phyloP scores from a whole-genome alignment of 768 basidiomycete species.

The Tulasnella sp. region DNA sequence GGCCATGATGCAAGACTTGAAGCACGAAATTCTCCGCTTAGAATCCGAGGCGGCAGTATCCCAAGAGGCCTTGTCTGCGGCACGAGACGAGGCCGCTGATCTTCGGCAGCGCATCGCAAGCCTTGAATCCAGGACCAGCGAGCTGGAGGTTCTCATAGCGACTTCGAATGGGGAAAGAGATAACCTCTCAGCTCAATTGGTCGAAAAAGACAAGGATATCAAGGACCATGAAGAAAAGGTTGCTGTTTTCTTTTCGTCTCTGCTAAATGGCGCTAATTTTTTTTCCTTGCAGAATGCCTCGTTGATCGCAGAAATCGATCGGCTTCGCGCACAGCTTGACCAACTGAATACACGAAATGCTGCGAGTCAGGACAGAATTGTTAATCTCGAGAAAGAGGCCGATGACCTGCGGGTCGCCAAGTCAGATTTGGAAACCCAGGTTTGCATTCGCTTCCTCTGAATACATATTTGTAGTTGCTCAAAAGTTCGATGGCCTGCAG shows the following conservation, averaged over 20 bases:
- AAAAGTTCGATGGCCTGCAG: background rate
- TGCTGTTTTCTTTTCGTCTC: background rate
- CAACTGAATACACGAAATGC: background rate
- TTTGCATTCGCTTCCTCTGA: too few relatives aligned
- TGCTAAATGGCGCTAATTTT: background rate
- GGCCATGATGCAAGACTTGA: background rate
- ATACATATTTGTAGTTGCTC: too few relatives aligned
- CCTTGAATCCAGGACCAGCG: background rate
- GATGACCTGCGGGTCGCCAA: background rate
- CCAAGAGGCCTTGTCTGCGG: background rate
- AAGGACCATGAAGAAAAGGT: background rate
- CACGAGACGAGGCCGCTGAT: background rate
- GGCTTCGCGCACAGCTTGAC: background rate
- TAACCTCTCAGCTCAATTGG: background rate
- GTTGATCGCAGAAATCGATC: background rate
- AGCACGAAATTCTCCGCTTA: background rate
- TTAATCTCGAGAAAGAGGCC: background rate
- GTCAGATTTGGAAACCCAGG: background rate
- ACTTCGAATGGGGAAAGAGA: background rate
- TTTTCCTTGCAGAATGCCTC: background rate
- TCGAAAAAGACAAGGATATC: background rate
- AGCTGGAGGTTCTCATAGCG: background rate
- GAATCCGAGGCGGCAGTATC: background rate
- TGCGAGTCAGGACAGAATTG: background rate
- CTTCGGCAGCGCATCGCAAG: background rate